Conservation (phyloP, 345 rosid genomes). For the Hibiscus mutabilis region DNA sequence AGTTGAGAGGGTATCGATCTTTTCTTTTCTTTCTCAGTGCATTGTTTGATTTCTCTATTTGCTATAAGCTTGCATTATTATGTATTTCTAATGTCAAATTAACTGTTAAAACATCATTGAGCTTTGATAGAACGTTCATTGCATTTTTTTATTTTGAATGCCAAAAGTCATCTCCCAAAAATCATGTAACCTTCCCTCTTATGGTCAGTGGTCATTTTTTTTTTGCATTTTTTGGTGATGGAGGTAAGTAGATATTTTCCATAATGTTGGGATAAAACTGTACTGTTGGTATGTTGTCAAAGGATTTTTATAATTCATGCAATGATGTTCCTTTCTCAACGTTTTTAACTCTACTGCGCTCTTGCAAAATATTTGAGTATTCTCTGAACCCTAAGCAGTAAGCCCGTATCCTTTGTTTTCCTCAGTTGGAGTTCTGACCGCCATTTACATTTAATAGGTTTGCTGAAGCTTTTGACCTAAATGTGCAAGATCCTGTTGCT, state of each 20-base stretch:
- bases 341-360: not conserved
- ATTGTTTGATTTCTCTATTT: not conserved
- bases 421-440: constrained; percentile 14
- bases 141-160: not conserved
- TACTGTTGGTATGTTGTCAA: not conserved
- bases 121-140: not conserved
- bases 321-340: not conserved
- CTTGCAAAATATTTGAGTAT: not conserved
- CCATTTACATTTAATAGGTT: constrained; percentile 36
- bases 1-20: constrained; percentile 53
- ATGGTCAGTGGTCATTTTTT: not conserved
- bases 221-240: not conserved
- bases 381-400: not conserved
- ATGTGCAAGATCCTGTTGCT: constrained; percentile 60
- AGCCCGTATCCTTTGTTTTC: not conserved
- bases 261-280: not conserved
- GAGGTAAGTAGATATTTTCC: not conserved
- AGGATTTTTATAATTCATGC: not conserved
- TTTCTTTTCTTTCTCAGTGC: not conserved
- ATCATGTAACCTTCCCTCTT: not conserved
- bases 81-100: not conserved
- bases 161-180: not conserved
- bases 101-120: not conserved
- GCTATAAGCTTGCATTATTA: not conserved
- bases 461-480: constrained; percentile 69